Evolutionary conservation across 2,329 filamentous ascomycete species (phyloP), one percentile per base, ranked within the genome.

Genomic region (Ilyonectria robusta): DNA sequence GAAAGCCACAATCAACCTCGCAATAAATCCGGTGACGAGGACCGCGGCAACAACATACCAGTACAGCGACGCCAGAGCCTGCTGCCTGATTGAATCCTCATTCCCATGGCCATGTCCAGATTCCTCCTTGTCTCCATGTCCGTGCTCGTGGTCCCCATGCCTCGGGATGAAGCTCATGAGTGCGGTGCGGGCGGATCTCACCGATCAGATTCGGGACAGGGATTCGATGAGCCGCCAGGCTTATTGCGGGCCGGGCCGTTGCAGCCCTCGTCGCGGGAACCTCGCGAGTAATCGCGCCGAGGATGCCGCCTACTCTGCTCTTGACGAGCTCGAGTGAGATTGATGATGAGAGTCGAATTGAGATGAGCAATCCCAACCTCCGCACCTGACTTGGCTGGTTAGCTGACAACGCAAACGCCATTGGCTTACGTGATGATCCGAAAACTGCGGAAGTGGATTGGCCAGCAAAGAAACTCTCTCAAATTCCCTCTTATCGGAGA

Each of bases 361-460:
- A 42, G n/a, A 8, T 17, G 26, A 50, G 46, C 26, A 26, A 9
- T 35, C 31, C 23, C 40, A 42, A 17, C 40, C 29, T 51, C 48
- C 17, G 4, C 48, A 19, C 26, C 26, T 53, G 48, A 35, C 8
- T 33, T 53, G n/a, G 50, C n/a, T 10, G 19, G 48, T 17, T 19
- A 7, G 31, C n/a, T 8, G 50, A 35, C 19, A 6, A 35, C n/a
- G 29, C 31, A 11, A 35, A 35, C 72, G 62, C 37, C 57, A 62
- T 37, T 56, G 19, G 72, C 74, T 75, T 75, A 75, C 72, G 72
- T 75, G 71, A 73, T 73, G 44, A 33, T 61, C 59, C 65, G 72
- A 58, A 56, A 44, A 44, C 10, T 47, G 55, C 63, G 73, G 61
- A 11, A 23, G 50, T 19, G 50, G 50, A 75, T 71, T 72, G 72